A percentile compares a stretch with the other conserved stretches of the same genome.
phyloP scores from a whole-genome alignment of 345 rosid species.

The Citrus mangshanensis region DNA sequence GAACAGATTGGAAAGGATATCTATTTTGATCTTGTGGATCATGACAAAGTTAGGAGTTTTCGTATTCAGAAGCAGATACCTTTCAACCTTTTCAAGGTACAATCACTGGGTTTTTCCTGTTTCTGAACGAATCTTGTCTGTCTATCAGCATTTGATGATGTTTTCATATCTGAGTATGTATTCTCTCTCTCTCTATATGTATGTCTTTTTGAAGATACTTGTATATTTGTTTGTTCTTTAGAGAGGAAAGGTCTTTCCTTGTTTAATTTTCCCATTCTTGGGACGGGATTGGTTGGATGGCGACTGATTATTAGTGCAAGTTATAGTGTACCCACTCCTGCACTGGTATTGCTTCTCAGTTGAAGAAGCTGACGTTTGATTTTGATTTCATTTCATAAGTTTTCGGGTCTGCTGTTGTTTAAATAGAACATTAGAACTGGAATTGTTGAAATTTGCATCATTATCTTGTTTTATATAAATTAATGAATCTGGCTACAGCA shows the following conservation, averaged over 20 bases:
- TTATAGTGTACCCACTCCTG: neutral
- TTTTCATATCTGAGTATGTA: neutral
- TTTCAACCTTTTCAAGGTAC: constrained; percentile 82
- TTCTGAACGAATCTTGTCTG: neutral
- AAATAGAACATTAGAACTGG: neutral
- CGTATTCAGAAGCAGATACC: constrained; percentile 83
- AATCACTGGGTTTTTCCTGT: neutral
- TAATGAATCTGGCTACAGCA: neutral
- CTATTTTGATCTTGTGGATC: constrained; percentile 95
- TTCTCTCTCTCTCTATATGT: neutral
- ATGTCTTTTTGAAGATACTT: neutral
- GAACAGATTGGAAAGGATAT: constrained; percentile 91
- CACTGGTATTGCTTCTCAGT: neutral
- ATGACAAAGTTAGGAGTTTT: constrained; percentile 87
- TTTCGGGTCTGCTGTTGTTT: neutral
- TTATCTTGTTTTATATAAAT: neutral
- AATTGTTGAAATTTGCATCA: neutral
- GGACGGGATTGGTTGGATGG: neutral
- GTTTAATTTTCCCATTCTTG: neutral
- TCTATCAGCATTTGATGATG: neutral
- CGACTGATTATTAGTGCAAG: neutral
- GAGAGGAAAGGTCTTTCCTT: neutral
- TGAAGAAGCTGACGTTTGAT: neutral
- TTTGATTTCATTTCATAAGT: neutral
- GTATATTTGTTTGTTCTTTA: neutral